These are phyloP conservation scores for Neoconidiobolus thromboides DNA, from an alignment of 371 early-diverging fungal genomes.

Conservation along the genomic window DNA sequence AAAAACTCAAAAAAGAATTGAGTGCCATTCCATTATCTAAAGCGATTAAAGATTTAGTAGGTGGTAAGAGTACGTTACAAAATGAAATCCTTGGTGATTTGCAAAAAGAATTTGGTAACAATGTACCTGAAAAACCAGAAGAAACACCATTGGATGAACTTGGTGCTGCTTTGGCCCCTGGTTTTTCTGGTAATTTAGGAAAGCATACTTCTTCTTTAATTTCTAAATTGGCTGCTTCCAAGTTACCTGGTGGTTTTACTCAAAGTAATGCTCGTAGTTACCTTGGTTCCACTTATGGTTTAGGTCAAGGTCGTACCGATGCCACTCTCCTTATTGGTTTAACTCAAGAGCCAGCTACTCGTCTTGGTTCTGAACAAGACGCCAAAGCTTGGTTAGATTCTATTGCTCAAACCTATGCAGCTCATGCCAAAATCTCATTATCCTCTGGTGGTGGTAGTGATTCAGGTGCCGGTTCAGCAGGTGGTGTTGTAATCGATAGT, in stretches of 20 bases:
- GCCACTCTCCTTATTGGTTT: conserved; percentile 62
- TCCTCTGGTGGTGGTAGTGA: conserved; percentile 31
- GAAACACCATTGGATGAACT: conserved; percentile 78
- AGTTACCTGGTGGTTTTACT: conserved; percentile 90
- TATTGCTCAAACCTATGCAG: conserved; percentile 59
- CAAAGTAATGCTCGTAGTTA: conserved; percentile 57
- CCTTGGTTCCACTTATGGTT: conserved; percentile 50
- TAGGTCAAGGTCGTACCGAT: conserved; percentile 73
- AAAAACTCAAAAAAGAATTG: conserved; percentile 74
- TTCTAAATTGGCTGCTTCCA: conserved; percentile 64
- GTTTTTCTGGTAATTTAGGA: conserved; percentile 56
- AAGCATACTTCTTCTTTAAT: conserved; percentile 61
- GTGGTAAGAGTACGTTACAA: conserved; percentile 89
- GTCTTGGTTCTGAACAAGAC: conserved; percentile 63
- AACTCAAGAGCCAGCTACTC: conserved; percentile 69
- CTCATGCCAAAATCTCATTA: conserved; percentile 55
- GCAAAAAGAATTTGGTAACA: conserved; percentile 74
- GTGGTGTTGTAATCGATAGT: conserved; percentile 56
- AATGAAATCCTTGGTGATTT: conserved; percentile 93
- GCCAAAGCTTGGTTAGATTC: conserved; percentile 77
- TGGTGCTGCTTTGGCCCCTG: conserved; percentile 37
- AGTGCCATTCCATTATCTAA: conserved; percentile 51
- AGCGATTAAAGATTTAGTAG: conserved; percentile 83
- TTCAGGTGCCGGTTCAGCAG: conserved; percentile 31
- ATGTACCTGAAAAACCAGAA: conserved; percentile 78